Evolutionary conservation across 176 grass and related monocot species (phyloP), one percentile per base, ranked within the genome.

Genomic region (Leersia perrieri): DNA sequence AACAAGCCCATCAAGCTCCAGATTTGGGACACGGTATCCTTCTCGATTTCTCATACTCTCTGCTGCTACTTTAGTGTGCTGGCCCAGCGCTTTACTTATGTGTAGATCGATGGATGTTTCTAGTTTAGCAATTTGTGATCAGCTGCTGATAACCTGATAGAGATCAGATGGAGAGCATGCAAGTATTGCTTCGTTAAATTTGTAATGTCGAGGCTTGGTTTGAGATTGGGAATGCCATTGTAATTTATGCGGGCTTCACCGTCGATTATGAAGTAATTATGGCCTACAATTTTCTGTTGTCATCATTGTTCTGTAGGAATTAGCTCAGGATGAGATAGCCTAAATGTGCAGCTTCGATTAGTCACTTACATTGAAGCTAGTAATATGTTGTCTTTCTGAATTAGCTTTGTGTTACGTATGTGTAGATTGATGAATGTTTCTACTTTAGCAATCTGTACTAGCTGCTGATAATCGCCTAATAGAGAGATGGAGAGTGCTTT

Each of bases 1-100:
- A 87, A 82, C 83, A 94, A 91, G 68, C 89, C 89, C 86, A 89
- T 94, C 77, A 94, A 94, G 86, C 84, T 94, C 72, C 89, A 94
- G 86, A 94, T 94, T 82, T 94, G 92, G 92, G 92, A 94, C 75
- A 94, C 89, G 73, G 92, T 94, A 36, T 51, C 7, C 22, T 25
- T 49, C 53, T 58, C 49, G 3, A 53, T 8, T 25, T 49, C 53
- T 58, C 49, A 7, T 22, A 15, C 38, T 34, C n/a, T 30, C 16
- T 28, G 33, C 1, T 28, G 32, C 13, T 35, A 76, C 2, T 12
- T n/a, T 20, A 51, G 1, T 34, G 11, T 3, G 3, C 8, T 2
- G 72, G 32, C 4, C 13, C 13, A 14, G 12, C 42, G 42, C 13
- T n/a, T n/a, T n/a, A n/a, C n/a, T 11, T 18, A 51, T 11, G 36